phyloP scores from a whole-genome alignment of 108 stramenopile species.

The Stephanodiscus triporus region DNA sequence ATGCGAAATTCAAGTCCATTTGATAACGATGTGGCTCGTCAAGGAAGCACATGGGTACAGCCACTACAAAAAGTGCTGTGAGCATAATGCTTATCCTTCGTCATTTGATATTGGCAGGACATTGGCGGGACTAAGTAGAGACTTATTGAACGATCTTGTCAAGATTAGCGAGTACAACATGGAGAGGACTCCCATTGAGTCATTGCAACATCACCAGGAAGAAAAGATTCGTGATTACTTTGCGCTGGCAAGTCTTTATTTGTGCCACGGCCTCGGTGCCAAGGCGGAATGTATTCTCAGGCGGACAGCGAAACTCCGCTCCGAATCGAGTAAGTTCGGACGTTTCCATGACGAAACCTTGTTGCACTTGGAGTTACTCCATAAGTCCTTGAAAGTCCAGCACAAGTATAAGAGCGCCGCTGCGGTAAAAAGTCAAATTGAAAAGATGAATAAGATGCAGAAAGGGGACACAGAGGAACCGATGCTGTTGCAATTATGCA shows the following conservation, averaged over 20 bases:
- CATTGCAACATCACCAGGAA: slow-evolving; percentile 23
- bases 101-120: slow-evolving; percentile 30
- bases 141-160: slow-evolving; percentile 29
- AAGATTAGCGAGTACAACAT: slow-evolving; percentile 25
- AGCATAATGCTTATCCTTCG: slow-evolving; percentile 21
- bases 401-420: slow-evolving; percentile 41
- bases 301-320: slow-evolving; percentile 36
- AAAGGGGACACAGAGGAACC: slow-evolving; percentile 11
- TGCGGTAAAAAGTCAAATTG: slow-evolving; percentile 13
- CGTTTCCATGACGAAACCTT: slow-evolving; percentile 40
- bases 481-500: slow-evolving; percentile 15
- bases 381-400: slow-evolving; percentile 30
- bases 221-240: slow-evolving; percentile 42
- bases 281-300: slow-evolving; percentile 32
- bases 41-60: slow-evolving; percentile 36
- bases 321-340: slow-evolving; percentile 27
- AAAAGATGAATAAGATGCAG: slow-evolving; percentile 5
- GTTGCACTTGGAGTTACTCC: slow-evolving; percentile 23
- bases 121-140: slow-evolving; percentile 29
- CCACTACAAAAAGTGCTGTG: slow-evolving; percentile 36
- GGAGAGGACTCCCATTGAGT: slow-evolving; percentile 6
- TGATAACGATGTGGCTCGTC: slow-evolving; percentile 38
- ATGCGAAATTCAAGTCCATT: slow-evolving; percentile 50
- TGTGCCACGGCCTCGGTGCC: slow-evolving; percentile 20
- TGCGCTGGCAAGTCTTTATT: slow-evolving; percentile 33